A percentile compares a stretch with the other conserved stretches of the same genome.
Conservation (phyloP, 2,329 filamentous ascomycete genomes). For the Colletotrichum trifolii region DNA sequence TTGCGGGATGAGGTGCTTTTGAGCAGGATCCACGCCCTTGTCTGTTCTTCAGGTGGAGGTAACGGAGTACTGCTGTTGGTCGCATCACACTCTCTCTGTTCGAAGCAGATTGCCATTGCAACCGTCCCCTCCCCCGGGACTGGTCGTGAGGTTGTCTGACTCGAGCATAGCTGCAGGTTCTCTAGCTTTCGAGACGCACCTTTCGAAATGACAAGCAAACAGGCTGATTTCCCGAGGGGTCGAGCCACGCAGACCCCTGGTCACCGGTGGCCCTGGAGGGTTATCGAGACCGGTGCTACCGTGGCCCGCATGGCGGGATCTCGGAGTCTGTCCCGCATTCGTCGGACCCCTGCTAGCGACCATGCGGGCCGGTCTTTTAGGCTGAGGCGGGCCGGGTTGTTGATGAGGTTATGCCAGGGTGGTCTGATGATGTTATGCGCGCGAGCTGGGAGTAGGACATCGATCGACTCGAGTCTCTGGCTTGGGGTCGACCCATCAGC, state of each 20-base stretch:
- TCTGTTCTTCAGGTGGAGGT: neutral
- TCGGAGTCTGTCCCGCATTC: neutral
- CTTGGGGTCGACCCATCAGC: no score
- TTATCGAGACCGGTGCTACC: neutral
- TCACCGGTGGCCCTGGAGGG: neutral
- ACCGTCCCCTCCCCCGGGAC: neutral
- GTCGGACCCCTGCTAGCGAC: neutral
- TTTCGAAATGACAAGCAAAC: no score
- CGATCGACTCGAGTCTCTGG: neutral
- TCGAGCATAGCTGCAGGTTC: no score
- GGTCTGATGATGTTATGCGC: neutral
- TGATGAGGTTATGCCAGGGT: neutral
- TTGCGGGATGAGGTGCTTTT: neutral
- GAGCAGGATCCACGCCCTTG: neutral
- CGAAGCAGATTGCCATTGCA: neutral
- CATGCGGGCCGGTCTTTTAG: neutral
- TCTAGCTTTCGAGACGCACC: no score
- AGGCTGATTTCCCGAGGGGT: neutral
- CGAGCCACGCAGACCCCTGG: neutral
- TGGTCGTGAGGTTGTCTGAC: neutral
- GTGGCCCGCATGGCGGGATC: neutral
- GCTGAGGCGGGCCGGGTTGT: slow-evolving; percentile 11
- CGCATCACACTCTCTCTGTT: neutral
- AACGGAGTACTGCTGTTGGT: neutral
- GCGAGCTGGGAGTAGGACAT: neutral